phyloP scores from a whole-genome alignment of 2,329 filamentous ascomycete genomes.

The Aspergillus fischeri region DNA sequence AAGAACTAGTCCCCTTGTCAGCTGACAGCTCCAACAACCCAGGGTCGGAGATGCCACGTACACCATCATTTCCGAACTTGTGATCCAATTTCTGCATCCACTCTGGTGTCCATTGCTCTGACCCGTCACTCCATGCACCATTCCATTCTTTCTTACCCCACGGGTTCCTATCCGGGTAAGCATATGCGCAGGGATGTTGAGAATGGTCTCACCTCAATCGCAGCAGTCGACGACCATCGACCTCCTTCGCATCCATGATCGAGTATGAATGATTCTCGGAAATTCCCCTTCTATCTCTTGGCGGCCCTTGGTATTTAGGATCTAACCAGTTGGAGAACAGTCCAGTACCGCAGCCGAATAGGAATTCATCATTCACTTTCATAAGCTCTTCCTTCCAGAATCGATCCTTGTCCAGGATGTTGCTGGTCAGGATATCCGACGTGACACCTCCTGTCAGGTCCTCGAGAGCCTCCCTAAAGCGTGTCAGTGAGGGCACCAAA shows the following conservation, averaged over 20 bases:
- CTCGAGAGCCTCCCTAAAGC: conserved; percentile 51
- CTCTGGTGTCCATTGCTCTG: conserved; percentile 77
- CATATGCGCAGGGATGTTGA: background rate
- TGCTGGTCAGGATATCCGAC: conserved; percentile 43
- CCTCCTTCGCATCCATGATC: conserved; percentile 57
- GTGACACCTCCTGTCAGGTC: conserved; percentile 54
- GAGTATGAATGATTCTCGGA: conserved; percentile 53
- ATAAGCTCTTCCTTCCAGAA: conserved; percentile 82
- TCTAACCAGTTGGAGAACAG: conserved; percentile 44
- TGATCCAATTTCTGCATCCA: conserved; percentile 70
- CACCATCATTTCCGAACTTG: conserved; percentile 72
- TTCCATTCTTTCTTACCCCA: conserved; percentile 81
- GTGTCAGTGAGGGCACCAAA: background rate
- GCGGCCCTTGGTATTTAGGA: conserved; percentile 29
- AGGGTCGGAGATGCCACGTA: conserved; percentile 14
- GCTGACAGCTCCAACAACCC: background rate
- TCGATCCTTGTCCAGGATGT: conserved; percentile 61
- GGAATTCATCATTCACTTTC: conserved; percentile 74
- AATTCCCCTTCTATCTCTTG: conserved; percentile 42
- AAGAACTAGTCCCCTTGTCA: conserved; percentile 40
- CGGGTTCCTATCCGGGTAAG: conserved; percentile 58
- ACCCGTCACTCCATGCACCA: conserved; percentile 77
- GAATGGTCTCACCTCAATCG: conserved; percentile 50
- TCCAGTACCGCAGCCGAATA: conserved; percentile 46
- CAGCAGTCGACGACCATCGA: conserved; percentile 60